Base-by-base conservation (phyloP, 1,139 yeast species). In the Nakaseomyces nivariensis region DNA sequence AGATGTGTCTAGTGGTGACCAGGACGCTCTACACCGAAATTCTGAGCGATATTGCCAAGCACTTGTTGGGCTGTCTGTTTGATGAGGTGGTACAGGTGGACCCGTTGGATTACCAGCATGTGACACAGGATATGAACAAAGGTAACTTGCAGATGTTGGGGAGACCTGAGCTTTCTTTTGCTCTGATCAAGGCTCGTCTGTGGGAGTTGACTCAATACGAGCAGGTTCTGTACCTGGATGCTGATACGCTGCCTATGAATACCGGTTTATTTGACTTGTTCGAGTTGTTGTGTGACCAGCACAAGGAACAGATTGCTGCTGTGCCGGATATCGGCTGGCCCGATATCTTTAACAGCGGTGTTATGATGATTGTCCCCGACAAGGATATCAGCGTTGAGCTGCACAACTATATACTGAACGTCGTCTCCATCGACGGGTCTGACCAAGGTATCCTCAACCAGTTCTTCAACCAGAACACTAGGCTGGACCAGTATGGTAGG, bases 261-360 rank as follows among this genome's bases (percentile, higher is more conserved):
- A 45, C 49, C 8, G 56, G 52, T 7, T 48, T 64, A 36, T 54
- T 60, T 36, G 48, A 57, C 29, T 48, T 64, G n/a, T 54, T 64
- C 42, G 54, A 54, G 4, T 37, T 54, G 10, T 52, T 58, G 7
- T 37, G 51, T 11, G 45, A 51, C 11, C 66, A 63, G 49, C 56
- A 52, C 3, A 48, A 51, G 11, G 46, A 49, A 13, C 72, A 75
- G 52, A 73, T 84, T 13, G 70, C 75, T 44, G 97, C 97, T 0
- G 75, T 87, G n/a, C 94, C 97, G 0, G 97, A 92, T 68, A 75
- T 83, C 29, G 97, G 97, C 17, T 92, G 96, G 82, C 97, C 97
- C 0, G 97, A 92, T 67, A 77, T 87, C 59, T 92, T 92, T 74
- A 92, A 92, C 68, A 82, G 95, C 26, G 97, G 97, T 7, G 81